Evolutionary conservation across 495 filamentous ascomycete genomes (phyloP).

Genomic region (Trichocladium antarcticum): DNA sequence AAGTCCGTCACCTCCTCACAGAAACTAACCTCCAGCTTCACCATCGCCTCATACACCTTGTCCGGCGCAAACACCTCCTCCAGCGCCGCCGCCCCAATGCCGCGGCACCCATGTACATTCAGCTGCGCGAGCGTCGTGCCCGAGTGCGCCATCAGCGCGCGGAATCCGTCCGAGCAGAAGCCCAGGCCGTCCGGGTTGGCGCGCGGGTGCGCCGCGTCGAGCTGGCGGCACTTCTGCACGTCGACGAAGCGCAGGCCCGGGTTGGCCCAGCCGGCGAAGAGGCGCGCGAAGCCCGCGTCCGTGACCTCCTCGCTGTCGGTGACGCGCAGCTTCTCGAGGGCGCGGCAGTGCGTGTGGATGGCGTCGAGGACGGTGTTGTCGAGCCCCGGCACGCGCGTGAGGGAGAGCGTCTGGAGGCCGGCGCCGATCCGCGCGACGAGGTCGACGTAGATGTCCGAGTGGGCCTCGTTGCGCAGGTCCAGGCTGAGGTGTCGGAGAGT

Average conservation of each 20-base stretch:
- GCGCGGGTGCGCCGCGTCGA: constrained; percentile 48
- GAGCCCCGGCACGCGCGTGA: constrained; percentile 47
- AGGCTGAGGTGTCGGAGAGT: constrained; percentile 64
- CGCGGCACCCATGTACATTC: constrained; percentile 66
- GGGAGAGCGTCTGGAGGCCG: constrained; percentile 58
- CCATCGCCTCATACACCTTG: constrained; percentile 52
- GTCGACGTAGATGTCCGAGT: constrained; percentile 46
- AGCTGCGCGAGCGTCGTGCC: constrained; percentile 49
- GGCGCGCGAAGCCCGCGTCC: constrained; percentile 52
- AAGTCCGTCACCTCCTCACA: constrained; percentile 62
- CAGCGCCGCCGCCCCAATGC: constrained; percentile 58
- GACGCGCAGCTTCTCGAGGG: constrained; percentile 65
- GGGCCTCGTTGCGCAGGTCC: constrained; percentile 44
- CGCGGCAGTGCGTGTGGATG: constrained; percentile 55
- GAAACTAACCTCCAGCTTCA: constrained; percentile 67
- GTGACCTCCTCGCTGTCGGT: constrained; percentile 62
- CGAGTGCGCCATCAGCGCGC: constrained; percentile 76
- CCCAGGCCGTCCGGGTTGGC: constrained; percentile 54
- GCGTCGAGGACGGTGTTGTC: constrained; percentile 52
- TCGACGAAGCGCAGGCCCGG: constrained; percentile 55
- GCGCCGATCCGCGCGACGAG: constrained; percentile 49
- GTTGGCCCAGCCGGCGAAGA: constrained; percentile 73
- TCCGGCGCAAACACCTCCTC: constrained; percentile 53
- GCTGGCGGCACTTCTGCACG: constrained; percentile 58
- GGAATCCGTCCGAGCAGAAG: constrained; percentile 61